phyloP scores from a whole-genome alignment of 371 early-diverging fungal genomes.

The Mucor circinelloides region DNA sequence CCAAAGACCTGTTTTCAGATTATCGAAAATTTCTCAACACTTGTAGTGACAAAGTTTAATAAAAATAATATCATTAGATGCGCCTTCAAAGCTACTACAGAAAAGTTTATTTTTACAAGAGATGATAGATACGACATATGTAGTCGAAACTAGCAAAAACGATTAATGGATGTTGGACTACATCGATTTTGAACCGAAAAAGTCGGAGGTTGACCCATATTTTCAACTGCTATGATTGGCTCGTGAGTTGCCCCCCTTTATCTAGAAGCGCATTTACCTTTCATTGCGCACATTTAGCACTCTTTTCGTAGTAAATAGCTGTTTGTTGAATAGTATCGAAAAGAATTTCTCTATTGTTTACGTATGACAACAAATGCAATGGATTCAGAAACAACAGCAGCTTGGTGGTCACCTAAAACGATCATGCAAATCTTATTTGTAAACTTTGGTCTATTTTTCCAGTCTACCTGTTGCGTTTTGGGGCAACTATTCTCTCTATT shows the following conservation, averaged over 20 bases:
- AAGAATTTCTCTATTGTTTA: not conserved
- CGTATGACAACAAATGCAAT: not conserved
- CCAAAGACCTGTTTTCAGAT: not conserved
- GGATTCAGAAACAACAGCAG: not conserved
- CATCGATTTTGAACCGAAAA: not conserved
- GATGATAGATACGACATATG: not conserved
- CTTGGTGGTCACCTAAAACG: conserved; percentile 20
- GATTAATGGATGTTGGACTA: not conserved
- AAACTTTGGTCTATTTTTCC: conserved; percentile 35
- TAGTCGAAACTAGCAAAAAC: not conserved
- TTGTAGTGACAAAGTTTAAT: not conserved
- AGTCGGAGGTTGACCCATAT: not conserved
- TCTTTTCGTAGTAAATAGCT: not conserved
- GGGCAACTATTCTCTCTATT: conserved; percentile 36
- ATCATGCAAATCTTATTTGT: conserved; percentile 26
- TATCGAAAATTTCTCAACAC: not conserved
- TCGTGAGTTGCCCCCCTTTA: not conserved
- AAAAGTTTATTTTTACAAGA: not conserved
- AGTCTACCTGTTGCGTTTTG: conserved; percentile 33
- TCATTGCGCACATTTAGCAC: not conserved
- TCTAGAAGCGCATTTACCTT: not conserved
- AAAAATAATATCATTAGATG: not conserved
- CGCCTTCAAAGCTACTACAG: not conserved
- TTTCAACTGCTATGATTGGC: not conserved
- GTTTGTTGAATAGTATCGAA: not conserved